Conservation (phyloP, 2,329 filamentous ascomycete genomes). For the Fusarium sp. region DNA sequence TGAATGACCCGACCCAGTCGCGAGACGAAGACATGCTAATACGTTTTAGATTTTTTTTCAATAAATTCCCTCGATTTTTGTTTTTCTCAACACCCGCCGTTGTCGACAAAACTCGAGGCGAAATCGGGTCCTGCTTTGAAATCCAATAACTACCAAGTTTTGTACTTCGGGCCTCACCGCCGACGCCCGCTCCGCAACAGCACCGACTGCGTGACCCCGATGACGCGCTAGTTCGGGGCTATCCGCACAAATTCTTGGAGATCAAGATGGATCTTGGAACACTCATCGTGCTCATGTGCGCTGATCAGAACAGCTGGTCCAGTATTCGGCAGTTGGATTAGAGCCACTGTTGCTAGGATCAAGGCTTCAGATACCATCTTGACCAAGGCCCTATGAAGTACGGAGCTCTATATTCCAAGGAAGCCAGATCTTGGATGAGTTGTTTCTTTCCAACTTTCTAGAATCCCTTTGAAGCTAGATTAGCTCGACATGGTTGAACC, state of each 20-base stretch:
- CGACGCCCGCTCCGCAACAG: slow-evolving; percentile 12
- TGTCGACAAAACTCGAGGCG: slow-evolving; percentile 3
- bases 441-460: not conserved
- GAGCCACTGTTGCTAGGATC: not conserved
- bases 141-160: not conserved
- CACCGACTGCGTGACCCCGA: slow-evolving; percentile 20
- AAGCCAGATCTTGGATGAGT: not conserved
- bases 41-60: not conserved
- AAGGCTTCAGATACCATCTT: not conserved
- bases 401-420: not conserved
- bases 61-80: not conserved
- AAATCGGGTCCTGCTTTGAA: not conserved
- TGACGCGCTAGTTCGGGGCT: slow-evolving; percentile 30
- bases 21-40: not conserved
- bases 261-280: not conserved
- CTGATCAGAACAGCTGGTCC: not conserved
- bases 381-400: not conserved
- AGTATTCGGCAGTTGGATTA: not conserved
- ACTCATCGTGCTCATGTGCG: not conserved
- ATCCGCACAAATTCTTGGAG: not conserved
- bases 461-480: not conserved
- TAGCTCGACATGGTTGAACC: not conserved
- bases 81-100: slow-evolving; percentile 3
- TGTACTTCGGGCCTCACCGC: slow-evolving; percentile 26
- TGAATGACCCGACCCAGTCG: not conserved